Evolutionary conservation across 1,284 basidiomycete genomes (phyloP), one percentile per base, ranked within the genome.

Genomic region (Binderoboletus segoi): DNA sequence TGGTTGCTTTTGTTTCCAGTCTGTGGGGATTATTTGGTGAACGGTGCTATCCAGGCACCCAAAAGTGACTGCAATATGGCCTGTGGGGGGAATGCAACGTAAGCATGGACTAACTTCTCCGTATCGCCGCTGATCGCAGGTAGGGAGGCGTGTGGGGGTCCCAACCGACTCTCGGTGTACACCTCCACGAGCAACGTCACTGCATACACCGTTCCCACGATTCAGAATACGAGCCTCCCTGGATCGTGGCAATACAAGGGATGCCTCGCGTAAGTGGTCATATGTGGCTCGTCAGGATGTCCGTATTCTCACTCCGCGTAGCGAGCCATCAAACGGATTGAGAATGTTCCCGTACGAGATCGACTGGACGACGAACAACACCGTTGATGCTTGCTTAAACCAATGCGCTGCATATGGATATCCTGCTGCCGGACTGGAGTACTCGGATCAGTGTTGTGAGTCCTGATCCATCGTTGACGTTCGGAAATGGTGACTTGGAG

Each of bases 151-250:
- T 91, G 89, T 61, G 89, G 89, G 63, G 88, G 83, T 12, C 80
- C 83, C 2, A 85, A 84, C 63, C 79, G 83, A n/a, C 67, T 91
- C 44, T 89, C 86, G 1, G 81, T 90, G 13, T 92, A 91, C 63
- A 78, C 82, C 0, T 75, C 80, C 0, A 80, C 71, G 1, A 75
- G 74, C 4, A 79, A 74, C 41, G 74, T 90, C 43, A 80, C 77
- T 0, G 76, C 76, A 10, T 71, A 84, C 21, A 82, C 89, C 1
- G 80, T 90, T 8, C 88, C 89, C 5, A 73, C 75, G 0, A 66
- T 79, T 4, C 78, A 82, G 63, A 84, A 75, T 15, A 81, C 78
- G 1, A 76, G 69, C 58, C 80, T 90, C 30, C 85, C 87, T 1
- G 82, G 83, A 16, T 69, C 81, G 46, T 91, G 82, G 82, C 45